Evolutionary conservation across 2,329 filamentous ascomycete species (phyloP).

Genomic region (Ceratocystis cacaofunesta): DNA sequence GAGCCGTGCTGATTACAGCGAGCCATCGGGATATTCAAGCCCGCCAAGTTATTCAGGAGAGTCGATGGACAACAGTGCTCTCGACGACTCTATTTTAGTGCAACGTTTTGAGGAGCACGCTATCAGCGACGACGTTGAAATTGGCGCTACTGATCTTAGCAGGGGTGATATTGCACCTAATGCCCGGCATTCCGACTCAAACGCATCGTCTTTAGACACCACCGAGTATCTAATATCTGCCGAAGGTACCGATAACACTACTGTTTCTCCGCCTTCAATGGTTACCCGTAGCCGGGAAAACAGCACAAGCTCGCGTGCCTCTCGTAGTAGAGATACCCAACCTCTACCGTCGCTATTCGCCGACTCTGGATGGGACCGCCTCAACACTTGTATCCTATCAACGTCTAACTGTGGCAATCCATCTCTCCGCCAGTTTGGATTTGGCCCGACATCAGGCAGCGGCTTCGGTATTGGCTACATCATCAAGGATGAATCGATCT

Average conservation of each 20-base stretch:
- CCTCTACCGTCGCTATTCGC: conserved; percentile 67
- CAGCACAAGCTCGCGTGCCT: conserved; percentile 31
- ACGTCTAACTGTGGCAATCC: conserved; percentile 99
- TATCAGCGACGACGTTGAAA: background rate
- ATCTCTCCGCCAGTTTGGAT: conserved; percentile 85
- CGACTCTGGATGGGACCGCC: conserved; percentile 81
- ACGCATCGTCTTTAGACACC: conserved; percentile 1
- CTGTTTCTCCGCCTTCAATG: conserved; percentile 1
- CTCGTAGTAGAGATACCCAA: conserved; percentile 32
- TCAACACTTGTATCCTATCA: conserved; percentile 86
- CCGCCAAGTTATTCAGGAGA: conserved; percentile 8
- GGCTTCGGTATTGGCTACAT: conserved; percentile 98
- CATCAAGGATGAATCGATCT: conserved; percentile 69
- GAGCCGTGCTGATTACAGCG: conserved; percentile 49
- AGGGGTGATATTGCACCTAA: background rate
- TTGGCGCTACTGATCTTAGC: background rate
- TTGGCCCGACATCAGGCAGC: conserved; percentile 83
- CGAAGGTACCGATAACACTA: background rate
- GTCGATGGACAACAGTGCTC: background rate
- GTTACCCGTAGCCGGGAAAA: background rate
- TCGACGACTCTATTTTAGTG: conserved; percentile 4
- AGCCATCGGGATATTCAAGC: conserved; percentile 29
- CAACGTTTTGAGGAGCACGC: conserved; percentile 3
- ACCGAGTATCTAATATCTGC: background rate
- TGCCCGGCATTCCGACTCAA: background rate